Conservation (phyloP, 768 basidiomycete species). For the Clavulina sp. region DNA sequence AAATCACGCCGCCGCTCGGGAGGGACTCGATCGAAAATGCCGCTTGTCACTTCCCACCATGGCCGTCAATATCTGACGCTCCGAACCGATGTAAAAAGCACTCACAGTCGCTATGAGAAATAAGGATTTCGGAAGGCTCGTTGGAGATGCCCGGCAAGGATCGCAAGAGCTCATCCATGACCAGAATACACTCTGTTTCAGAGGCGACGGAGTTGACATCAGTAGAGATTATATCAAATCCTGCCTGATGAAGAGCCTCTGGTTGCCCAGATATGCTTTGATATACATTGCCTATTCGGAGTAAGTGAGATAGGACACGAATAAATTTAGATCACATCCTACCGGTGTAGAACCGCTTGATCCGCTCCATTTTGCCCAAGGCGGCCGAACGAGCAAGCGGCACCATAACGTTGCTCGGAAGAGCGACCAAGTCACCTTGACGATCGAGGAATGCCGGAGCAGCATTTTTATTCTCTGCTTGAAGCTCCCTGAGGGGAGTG, state of each 20-base stretch:
- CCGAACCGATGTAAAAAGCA: conserved; percentile 1
- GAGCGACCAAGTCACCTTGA: conserved; percentile 54
- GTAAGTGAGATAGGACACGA: not conserved
- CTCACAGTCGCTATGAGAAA: conserved; percentile 64
- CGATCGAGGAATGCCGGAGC: conserved; percentile 57
- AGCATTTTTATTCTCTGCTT: conserved; percentile 40
- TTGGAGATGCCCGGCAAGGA: conserved; percentile 49
- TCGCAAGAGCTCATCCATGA: conserved; percentile 48
- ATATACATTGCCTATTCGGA: conserved; percentile 1
- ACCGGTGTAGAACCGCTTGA: conserved; percentile 69
- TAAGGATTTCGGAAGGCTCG: conserved; percentile 50
- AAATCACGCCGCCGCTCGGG: conserved; percentile 36
- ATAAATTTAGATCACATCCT: conserved; percentile 32
- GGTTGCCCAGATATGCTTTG: conserved; percentile 9
- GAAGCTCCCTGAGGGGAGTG: conserved; percentile 37
- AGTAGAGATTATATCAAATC: conserved; percentile 70
- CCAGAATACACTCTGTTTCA: conserved; percentile 53
- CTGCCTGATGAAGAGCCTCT: conserved; percentile 22
- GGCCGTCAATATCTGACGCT: not conserved
- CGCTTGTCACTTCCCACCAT: conserved; percentile 38
- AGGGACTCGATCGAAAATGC: conserved; percentile 44
- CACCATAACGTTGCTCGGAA: conserved; percentile 54
- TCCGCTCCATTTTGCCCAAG: conserved; percentile 40
- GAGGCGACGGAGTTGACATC: conserved; percentile 57
- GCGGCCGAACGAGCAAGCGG: conserved; percentile 78